These are phyloP conservation scores for Mariannaea elegans DNA, from an alignment of 2,329 filamentous ascomycete genomes.

Conservation along the genomic window DNA sequence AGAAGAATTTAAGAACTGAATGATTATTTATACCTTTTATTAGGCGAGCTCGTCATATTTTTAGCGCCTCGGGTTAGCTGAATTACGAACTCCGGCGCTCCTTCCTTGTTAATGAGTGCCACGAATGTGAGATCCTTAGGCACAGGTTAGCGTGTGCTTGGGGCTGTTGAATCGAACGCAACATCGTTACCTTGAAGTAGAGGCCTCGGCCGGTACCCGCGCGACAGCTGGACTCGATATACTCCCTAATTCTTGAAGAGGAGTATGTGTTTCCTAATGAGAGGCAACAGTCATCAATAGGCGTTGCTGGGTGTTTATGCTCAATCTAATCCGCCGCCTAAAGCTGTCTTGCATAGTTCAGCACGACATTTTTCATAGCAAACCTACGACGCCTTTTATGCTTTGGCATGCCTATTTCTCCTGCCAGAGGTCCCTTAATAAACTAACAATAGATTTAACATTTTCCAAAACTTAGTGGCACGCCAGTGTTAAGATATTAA, in stretches of 20 bases:
- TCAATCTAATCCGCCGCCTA: background rate
- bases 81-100: background rate
- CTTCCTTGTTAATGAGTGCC: background rate
- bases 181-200: slow-evolving; percentile 5
- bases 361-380: background rate
- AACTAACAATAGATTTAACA: background rate
- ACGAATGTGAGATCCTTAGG: slow-evolving; percentile 1
- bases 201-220: background rate
- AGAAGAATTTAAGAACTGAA: background rate
- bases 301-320: background rate
- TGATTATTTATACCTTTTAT: slow-evolving; percentile 1
- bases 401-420: background rate
- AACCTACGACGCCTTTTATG: background rate
- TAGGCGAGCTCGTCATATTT: background rate
- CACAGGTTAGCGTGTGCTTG: background rate
- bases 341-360: background rate
- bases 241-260: background rate
- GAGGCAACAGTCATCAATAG: background rate
- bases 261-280: background rate
- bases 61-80: background rate
- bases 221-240: background rate
- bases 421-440: background rate
- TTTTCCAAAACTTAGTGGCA: background rate
- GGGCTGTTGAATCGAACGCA: background rate
- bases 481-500: background rate